These are phyloP conservation scores for Davidsoniella australis DNA, from an alignment of 2,329 filamentous ascomycete species.

Conservation along the genomic window DNA sequence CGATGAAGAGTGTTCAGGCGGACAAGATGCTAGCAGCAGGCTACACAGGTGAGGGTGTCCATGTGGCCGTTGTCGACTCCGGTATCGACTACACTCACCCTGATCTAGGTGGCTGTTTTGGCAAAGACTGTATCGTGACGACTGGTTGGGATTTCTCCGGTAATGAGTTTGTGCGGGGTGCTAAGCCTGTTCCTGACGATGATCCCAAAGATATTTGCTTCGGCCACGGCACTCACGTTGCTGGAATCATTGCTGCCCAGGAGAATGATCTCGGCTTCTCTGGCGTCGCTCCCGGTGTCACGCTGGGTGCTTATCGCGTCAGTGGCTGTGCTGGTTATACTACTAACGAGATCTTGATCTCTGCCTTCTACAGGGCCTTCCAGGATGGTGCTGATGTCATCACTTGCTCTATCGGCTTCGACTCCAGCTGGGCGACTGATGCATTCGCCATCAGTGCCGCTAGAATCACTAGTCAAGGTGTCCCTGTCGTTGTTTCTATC, in stretches of 20 bases:
- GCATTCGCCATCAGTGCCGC: constrained; percentile 16
- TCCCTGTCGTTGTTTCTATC: constrained; percentile 17
- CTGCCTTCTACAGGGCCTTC: constrained; percentile 26
- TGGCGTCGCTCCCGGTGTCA: constrained; percentile 25
- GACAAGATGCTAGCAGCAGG: constrained; percentile 26
- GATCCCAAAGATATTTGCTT: constrained; percentile 24
- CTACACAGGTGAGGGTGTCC: constrained; percentile 28
- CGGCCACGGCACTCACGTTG: constrained; percentile 28
- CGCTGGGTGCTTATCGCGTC: constrained; percentile 24
- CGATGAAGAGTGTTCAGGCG: constrained; percentile 19
- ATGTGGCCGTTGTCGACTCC: constrained; percentile 25
- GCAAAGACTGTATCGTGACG: constrained; percentile 38
- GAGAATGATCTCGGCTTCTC: constrained; percentile 22
- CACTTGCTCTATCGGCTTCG: constrained; percentile 17
- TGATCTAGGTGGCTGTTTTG: constrained; percentile 47
- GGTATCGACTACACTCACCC: constrained; percentile 43
- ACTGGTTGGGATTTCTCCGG: constrained; percentile 43
- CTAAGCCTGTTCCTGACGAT: constrained; percentile 20
- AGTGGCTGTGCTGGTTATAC: constrained; percentile 21
- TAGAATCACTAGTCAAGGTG: constrained; percentile 18
- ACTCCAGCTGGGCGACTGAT: constrained; percentile 17
- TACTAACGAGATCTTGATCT: constrained; percentile 24
- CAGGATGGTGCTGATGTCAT: constrained; percentile 24
- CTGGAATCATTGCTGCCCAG: constrained; percentile 29
- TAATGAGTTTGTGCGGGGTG: constrained; percentile 35